phyloP scores from a whole-genome alignment of 2,329 filamentous ascomycete species.

The Fusarium oligoseptatum region DNA sequence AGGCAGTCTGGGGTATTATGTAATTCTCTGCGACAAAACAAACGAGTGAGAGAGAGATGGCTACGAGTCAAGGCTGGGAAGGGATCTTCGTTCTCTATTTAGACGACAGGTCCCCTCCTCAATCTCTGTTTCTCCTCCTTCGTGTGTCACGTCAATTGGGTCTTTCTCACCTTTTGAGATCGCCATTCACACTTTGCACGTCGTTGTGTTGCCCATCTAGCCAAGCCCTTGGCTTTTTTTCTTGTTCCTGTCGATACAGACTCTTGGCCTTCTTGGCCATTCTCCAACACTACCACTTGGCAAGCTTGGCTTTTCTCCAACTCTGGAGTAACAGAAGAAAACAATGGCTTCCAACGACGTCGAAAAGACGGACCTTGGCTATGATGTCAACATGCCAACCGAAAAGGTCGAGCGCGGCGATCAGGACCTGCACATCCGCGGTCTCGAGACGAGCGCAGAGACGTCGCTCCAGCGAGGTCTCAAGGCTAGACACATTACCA shows the following conservation, averaged over 20 bases:
- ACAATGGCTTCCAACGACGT: slow-evolving; percentile 32
- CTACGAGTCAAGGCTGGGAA: background rate
- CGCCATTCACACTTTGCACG: background rate
- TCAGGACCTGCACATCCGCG: slow-evolving; percentile 57
- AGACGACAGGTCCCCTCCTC: slow-evolving; percentile 1
- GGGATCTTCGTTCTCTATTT: slow-evolving; percentile 7
- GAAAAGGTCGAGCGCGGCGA: slow-evolving; percentile 29
- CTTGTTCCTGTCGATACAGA: background rate
- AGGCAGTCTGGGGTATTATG: background rate
- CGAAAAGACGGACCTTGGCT: slow-evolving; percentile 44
- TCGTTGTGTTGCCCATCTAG: background rate
- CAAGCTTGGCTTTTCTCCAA: background rate
- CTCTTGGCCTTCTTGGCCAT: slow-evolving; percentile 24
- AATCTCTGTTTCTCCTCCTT: no score
- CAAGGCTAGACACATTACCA: slow-evolving; percentile 68
- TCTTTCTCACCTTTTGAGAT: slow-evolving; percentile 8
- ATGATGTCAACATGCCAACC: slow-evolving; percentile 24
- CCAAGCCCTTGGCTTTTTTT: slow-evolving; percentile 28
- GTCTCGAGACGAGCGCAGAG: slow-evolving; percentile 63
- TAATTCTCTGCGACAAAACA: background rate
- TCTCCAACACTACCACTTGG: background rate
- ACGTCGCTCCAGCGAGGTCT: slow-evolving; percentile 66
- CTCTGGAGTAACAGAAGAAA: background rate
- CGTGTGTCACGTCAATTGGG: background rate
- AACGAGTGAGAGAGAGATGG: background rate